These are phyloP conservation scores for Colletotrichum cordylinicola DNA, from an alignment of 2,329 filamentous ascomycete species.

Conservation along the genomic window DNA sequence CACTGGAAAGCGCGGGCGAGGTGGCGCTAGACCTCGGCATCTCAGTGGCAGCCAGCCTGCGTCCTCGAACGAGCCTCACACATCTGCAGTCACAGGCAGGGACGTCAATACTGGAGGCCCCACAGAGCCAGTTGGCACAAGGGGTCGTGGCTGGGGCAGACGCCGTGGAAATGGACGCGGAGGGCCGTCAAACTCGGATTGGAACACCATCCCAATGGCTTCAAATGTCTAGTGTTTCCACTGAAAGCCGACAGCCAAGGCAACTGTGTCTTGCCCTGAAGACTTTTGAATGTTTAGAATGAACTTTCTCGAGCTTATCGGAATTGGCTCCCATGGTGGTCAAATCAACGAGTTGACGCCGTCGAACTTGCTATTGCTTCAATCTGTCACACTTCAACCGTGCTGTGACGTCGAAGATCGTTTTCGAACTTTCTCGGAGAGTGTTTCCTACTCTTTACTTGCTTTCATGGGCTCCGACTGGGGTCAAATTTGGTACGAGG, in stretches of 20 bases:
- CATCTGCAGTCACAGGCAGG: background rate
- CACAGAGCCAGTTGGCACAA: background rate
- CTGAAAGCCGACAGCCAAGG: background rate
- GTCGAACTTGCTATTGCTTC: background rate
- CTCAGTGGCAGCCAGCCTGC: background rate
- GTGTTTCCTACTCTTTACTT: background rate
- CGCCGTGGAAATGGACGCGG: background rate
- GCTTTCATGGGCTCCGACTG: background rate
- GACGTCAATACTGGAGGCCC: background rate
- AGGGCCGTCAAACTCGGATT: background rate
- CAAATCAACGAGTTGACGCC: background rate
- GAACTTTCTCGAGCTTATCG: background rate
- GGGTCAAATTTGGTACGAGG: background rate
- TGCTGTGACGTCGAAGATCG: background rate
- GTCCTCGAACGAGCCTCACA: background rate
- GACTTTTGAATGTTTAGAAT: background rate
- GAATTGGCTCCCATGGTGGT: background rate
- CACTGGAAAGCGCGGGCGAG: background rate
- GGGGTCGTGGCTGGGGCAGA: background rate
- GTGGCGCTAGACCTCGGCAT: background rate
- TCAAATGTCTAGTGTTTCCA: background rate
- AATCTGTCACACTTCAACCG: background rate
- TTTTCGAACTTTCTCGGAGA: background rate
- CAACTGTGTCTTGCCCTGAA: background rate
- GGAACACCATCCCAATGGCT: background rate